Evolutionary conservation across 2,329 filamentous ascomycete species (phyloP).

Genomic region (Torrubiella hemipterigena): DNA sequence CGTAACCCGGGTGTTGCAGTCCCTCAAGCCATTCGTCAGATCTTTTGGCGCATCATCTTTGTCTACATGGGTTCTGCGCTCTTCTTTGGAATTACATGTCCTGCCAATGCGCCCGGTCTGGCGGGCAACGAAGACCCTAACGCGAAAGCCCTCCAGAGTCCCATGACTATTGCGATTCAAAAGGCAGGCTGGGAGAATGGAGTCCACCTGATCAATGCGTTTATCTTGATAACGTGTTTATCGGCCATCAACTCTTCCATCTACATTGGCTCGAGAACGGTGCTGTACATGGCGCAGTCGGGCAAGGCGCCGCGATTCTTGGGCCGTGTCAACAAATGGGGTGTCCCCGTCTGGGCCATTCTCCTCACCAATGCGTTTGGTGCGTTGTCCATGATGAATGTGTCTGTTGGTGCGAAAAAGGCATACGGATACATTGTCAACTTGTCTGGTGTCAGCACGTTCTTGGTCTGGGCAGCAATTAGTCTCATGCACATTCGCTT

Average conservation of each 20-base stretch:
- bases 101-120: conserved; percentile 52
- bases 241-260: conserved; percentile 64
- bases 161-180: conserved; percentile 63
- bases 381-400: conserved; percentile 63
- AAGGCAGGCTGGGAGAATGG: conserved; percentile 61
- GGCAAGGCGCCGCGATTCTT: conserved; percentile 60
- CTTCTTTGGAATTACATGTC: conserved; percentile 65
- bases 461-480: conserved; percentile 61
- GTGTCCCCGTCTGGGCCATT: conserved; percentile 49
- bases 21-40: conserved; percentile 45
- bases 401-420: conserved; percentile 51
- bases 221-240: conserved; percentile 62
- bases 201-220: conserved; percentile 66
- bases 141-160: conserved; percentile 55
- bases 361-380: conserved; percentile 60
- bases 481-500: conserved; percentile 62
- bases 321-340: conserved; percentile 53
- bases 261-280: conserved; percentile 63
- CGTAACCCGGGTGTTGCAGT: conserved; percentile 44
- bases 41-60: conserved; percentile 50
- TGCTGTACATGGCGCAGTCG: conserved; percentile 65
- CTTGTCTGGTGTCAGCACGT: conserved; percentile 56
- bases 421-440: conserved; percentile 62
- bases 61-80: conserved; percentile 59
- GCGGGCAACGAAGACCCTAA: conserved; percentile 33